Evolutionary conservation across 2,329 filamentous ascomycete genomes (phyloP), one percentile per base, ranked within the genome.

Genomic region (Macrophomina phaseolina): DNA sequence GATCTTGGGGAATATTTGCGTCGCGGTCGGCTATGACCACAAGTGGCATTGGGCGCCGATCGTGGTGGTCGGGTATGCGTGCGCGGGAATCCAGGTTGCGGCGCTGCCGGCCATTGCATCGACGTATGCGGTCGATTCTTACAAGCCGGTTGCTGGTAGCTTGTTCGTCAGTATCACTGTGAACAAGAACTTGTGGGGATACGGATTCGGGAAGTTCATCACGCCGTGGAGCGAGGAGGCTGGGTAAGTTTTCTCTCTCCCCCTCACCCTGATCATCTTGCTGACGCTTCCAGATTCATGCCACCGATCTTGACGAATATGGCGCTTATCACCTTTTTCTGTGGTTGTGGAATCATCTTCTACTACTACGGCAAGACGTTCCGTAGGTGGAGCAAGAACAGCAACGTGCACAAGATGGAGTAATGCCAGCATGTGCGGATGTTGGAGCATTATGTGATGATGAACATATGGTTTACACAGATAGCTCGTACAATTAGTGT

Each of bases 101-200:
- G 86, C 86, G 0, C 75, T 90, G 12, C 87, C 88, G 0, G 83
- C 83, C 12, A 89, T 90, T 66, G 82, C 80, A 4, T 85, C 80
- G 40, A 87, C 80, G 2, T 89, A 89, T 71, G 85, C 86, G 0
- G 83, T 90, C 16, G 88, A 90, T 73, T 85, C 82, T 66, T 90
- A 90, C 75, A 90, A 89, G 76, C 86, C 87, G 0, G 84, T 89
- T 2, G 82, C 87, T 0, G 87, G 87, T 3, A 83, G 81, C 2
- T 77, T 89, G 56, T 87, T 89, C 73, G 86, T 89, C 0, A 80
- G 83, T 7, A 84, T 88, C 69, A 89, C 87, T 0, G 86, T 89
- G 53, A 87, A 88, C 71, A 89, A 89, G 78, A 89, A 89, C 66
- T 65, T 89, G 0, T 88, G 86, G 85, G 87, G 87, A 0, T 89